phyloP scores from a whole-genome alignment of 2,329 filamentous ascomycete species.

The Sporothrix brasiliensis region DNA sequence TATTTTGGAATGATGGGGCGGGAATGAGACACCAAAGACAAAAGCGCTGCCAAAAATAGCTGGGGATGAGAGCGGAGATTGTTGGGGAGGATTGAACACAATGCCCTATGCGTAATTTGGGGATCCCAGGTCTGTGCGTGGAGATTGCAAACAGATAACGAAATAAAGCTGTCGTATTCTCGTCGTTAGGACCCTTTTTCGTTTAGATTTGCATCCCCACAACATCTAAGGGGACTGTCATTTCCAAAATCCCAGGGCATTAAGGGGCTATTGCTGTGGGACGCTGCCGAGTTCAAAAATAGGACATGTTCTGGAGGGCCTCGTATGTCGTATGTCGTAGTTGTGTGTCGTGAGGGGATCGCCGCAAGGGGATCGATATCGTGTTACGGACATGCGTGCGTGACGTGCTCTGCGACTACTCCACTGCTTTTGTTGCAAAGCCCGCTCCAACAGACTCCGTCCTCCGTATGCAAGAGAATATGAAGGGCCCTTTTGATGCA shows the following conservation, averaged over 20 bases:
- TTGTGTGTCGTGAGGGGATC: neutral
- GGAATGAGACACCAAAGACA: neutral
- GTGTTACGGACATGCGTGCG: conserved; percentile 6
- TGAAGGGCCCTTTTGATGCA: neutral
- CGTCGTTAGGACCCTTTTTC: neutral
- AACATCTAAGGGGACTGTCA: neutral
- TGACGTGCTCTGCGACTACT: conserved; percentile 16
- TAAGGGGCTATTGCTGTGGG: no score
- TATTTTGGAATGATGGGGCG: neutral
- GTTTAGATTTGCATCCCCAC: conserved; percentile 1
- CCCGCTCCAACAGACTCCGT: no score
- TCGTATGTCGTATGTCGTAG: no score
- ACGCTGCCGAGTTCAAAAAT: neutral
- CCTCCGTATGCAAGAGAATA: neutral
- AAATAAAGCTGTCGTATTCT: neutral
- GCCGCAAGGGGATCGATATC: neutral
- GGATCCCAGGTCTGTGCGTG: neutral
- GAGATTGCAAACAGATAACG: neutral
- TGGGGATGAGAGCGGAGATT: neutral
- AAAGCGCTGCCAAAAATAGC: conserved; percentile 19
- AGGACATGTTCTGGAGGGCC: neutral
- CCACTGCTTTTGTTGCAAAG: neutral
- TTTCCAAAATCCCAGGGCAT: neutral
- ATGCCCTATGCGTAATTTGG: conserved; percentile 19
- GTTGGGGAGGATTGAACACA: neutral